These are phyloP conservation scores for Botryotinia globosa DNA, from an alignment of 2,329 filamentous ascomycete species.

Conservation along the genomic window DNA sequence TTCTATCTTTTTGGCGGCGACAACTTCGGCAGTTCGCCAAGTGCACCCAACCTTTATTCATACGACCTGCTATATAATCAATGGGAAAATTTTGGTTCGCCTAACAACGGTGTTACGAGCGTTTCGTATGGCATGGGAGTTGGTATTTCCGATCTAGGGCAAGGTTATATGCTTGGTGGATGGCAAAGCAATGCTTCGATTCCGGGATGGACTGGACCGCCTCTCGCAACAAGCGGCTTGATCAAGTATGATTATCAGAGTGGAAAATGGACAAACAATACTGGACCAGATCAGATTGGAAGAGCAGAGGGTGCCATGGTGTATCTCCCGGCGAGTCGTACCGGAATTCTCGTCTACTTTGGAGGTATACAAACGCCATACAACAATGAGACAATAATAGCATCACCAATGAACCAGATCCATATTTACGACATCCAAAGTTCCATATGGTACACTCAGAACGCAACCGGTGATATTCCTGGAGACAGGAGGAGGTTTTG, in stretches of 20 bases:
- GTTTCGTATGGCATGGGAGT: slow-evolving; percentile 57
- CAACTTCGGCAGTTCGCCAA: slow-evolving; percentile 45
- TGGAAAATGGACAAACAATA: slow-evolving; percentile 51
- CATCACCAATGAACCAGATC: slow-evolving; percentile 50
- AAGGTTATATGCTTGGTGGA: slow-evolving; percentile 62
- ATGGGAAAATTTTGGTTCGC: slow-evolving; percentile 51
- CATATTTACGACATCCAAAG: slow-evolving; percentile 60
- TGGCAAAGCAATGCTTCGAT: slow-evolving; percentile 56
- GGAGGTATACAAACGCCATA: slow-evolving; percentile 53
- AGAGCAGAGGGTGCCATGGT: slow-evolving; percentile 60
- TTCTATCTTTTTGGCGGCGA: slow-evolving; percentile 64
- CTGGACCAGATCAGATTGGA: slow-evolving; percentile 51
- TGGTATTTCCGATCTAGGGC: slow-evolving; percentile 51
- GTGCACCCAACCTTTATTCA: slow-evolving; percentile 50
- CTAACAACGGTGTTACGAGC: slow-evolving; percentile 42
- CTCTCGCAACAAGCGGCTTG: slow-evolving; percentile 50
- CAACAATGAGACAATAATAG: slow-evolving; percentile 45
- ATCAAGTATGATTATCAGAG: slow-evolving; percentile 55
- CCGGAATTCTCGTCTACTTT: slow-evolving; percentile 59
- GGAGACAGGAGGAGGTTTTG: slow-evolving; percentile 56
- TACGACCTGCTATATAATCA: slow-evolving; percentile 57
- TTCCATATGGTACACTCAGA: slow-evolving; percentile 59
- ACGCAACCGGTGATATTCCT: slow-evolving; percentile 53
- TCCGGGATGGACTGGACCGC: slow-evolving; percentile 49
- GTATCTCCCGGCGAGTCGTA: slow-evolving; percentile 58